A percentile compares a stretch with the other conserved stretches of the same genome.
These are phyloP conservation scores for Teunomyces lycoperdinae DNA, from an alignment of 805 yeast genomes.

Conservation along the genomic window DNA sequence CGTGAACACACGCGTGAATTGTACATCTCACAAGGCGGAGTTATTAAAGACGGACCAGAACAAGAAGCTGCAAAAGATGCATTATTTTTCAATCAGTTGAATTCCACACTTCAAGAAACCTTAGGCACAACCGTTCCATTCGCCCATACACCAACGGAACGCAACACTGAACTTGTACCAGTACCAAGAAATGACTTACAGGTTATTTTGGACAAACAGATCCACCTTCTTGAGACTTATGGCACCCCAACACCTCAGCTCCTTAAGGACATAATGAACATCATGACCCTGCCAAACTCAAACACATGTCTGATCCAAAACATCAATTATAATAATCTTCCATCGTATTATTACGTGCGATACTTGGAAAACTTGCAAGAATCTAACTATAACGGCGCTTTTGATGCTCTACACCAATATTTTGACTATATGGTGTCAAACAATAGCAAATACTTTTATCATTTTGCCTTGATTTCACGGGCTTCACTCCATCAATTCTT, in stretches of 20 bases:
- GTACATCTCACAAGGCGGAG: constrained; percentile 15
- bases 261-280: constrained; percentile 38
- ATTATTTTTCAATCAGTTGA: constrained; percentile 4
- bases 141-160: background rate
- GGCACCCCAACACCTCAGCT: constrained; percentile 50
- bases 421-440: constrained; percentile 76
- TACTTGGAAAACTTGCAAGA: constrained; percentile 57
- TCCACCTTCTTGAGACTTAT: constrained; percentile 47
- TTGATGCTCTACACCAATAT: constrained; percentile 50
- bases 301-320: constrained; percentile 36
- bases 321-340: constrained; percentile 26
- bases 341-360: constrained; percentile 51
- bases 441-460: constrained; percentile 63
- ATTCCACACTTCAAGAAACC: constrained; percentile 2
- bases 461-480: constrained; percentile 69
- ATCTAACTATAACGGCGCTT: constrained; percentile 61
- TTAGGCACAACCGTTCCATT: background rate
- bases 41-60: background rate
- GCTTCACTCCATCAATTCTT: constrained; percentile 72
- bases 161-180: constrained; percentile 22
- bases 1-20: constrained; percentile 24
- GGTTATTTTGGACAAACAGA: constrained; percentile 50
- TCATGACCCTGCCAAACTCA: constrained; percentile 46
- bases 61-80: constrained; percentile 1
- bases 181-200: constrained; percentile 53